These are phyloP conservation scores for Helotiales sp. DNA, from an alignment of 2,329 filamentous ascomycete species.

Conservation along the genomic window DNA sequence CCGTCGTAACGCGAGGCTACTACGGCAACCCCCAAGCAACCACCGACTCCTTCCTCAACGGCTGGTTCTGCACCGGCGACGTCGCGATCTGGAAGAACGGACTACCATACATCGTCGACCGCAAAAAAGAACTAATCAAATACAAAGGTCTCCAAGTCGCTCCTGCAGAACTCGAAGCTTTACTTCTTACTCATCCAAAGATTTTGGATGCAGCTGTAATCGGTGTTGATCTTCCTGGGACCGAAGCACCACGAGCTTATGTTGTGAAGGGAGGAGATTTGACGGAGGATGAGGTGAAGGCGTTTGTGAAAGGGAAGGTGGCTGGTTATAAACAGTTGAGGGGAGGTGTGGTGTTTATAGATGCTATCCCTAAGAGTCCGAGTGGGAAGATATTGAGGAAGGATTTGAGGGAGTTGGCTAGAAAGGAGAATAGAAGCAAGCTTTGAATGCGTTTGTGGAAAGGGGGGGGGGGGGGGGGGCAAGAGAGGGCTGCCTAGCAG, in stretches of 20 bases:
- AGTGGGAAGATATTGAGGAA: slow-evolving; percentile 46
- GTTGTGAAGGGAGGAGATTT: slow-evolving; percentile 40
- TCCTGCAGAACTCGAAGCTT: slow-evolving; percentile 46
- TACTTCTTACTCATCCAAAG: slow-evolving; percentile 40
- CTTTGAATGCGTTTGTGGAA: no score
- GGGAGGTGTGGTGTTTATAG: slow-evolving; percentile 45
- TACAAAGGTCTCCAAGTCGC: slow-evolving; percentile 49
- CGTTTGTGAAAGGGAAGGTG: slow-evolving; percentile 40
- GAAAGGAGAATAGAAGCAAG: slow-evolving; percentile 15
- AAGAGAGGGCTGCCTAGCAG: no score
- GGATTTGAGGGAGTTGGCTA: slow-evolving; percentile 36
- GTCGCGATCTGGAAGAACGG: slow-evolving; percentile 65
- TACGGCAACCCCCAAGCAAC: slow-evolving; percentile 37
- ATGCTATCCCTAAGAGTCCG: slow-evolving; percentile 47
- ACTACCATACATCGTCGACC: slow-evolving; percentile 58
- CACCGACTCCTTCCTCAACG: slow-evolving; percentile 36
- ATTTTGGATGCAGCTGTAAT: slow-evolving; percentile 48
- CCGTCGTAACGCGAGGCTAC: slow-evolving; percentile 41
- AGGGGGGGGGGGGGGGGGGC: no score
- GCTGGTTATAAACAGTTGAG: slow-evolving; percentile 48
- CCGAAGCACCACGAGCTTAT: slow-evolving; percentile 60
- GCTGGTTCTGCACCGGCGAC: slow-evolving; percentile 95
- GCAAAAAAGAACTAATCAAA: slow-evolving; percentile 46
- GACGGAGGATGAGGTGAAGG: slow-evolving; percentile 42
- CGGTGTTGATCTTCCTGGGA: slow-evolving; percentile 42